Evolutionary conservation across 345 rosid species (phyloP).

Genomic region (Aquilaria sinensis): DNA sequence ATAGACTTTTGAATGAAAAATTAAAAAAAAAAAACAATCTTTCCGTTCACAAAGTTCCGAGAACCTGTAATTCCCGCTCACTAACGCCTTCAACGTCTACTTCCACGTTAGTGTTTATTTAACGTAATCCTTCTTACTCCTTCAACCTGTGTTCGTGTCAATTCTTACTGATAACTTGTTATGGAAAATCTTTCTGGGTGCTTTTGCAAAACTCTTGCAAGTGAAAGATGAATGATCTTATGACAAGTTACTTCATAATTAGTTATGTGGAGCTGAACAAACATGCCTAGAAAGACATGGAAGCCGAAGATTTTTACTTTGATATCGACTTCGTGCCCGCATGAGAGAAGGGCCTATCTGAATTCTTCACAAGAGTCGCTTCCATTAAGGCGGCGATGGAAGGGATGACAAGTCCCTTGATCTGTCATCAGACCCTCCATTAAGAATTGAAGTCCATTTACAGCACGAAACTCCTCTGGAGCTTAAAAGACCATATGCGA

Average conservation of each 20-base stretch:
- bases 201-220: slow-evolving; percentile 30
- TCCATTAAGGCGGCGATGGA: slow-evolving; percentile 55
- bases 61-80: too few species aligned
- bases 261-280: slow-evolving; percentile 81
- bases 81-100: too few species aligned
- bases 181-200: slow-evolving; percentile 17
- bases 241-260: slow-evolving; percentile 80
- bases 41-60: too few species aligned
- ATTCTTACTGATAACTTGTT: too few species aligned
- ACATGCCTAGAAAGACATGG: slow-evolving; percentile 50
- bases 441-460: slow-evolving; percentile 71
- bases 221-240: slow-evolving; percentile 89
- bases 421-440: slow-evolving; percentile 60
- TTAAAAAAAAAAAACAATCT: too few species aligned
- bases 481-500: slow-evolving; percentile 63
- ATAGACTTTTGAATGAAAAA: too few species aligned
- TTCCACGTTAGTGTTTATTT: too few species aligned
- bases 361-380: slow-evolving; percentile 56
- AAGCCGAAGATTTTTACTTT: slow-evolving; percentile 35
- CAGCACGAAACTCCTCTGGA: slow-evolving; percentile 61
- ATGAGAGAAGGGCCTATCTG: slow-evolving; percentile 53
- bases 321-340: slow-evolving; percentile 48
- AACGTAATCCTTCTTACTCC: too few species aligned
- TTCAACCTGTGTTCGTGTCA: too few species aligned
- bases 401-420: slow-evolving; percentile 71